Evolutionary conservation across 805 yeast species (phyloP).

Genomic region (Starmerella gropengiesseri): DNA sequence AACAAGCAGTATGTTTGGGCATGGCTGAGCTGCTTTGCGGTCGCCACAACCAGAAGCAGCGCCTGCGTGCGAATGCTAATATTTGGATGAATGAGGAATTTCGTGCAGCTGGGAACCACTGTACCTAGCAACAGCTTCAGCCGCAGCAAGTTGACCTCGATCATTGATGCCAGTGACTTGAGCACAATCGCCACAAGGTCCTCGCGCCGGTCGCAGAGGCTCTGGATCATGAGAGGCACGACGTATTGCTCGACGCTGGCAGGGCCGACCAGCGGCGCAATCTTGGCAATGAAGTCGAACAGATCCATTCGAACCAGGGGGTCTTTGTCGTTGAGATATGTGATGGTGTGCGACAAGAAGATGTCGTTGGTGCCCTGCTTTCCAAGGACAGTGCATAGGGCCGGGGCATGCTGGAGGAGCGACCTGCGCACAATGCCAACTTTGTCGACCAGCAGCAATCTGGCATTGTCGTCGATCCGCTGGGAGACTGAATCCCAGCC

Average conservation of each 20-base stretch:
- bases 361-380: constrained; percentile 81
- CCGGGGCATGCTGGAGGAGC: constrained; percentile 57
- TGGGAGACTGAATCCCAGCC: constrained; percentile 26
- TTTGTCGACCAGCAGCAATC: constrained; percentile 57
- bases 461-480: constrained; percentile 55
- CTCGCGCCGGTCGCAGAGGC: constrained; percentile 64
- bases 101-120: constrained; percentile 39
- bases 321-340: constrained; percentile 75
- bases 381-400: constrained; percentile 73
- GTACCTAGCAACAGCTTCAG: constrained; percentile 43
- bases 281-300: constrained; percentile 56
- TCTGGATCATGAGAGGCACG: constrained; percentile 72
- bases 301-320: constrained; percentile 57
- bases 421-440: constrained; percentile 58
- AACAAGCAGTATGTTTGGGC: constrained; percentile 79
- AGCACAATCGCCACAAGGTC: constrained; percentile 67
- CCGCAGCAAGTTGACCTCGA: constrained; percentile 46
- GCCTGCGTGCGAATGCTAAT: constrained; percentile 70
- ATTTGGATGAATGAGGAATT: constrained; percentile 73
- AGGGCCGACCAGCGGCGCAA: constrained; percentile 73
- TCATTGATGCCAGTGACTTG: constrained; percentile 44
- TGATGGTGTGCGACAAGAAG: constrained; percentile 78
- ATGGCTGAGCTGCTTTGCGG: constrained; percentile 49
- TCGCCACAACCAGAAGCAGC: constrained; percentile 47
- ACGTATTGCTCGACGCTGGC: constrained; percentile 78